These are phyloP conservation scores for Amborella trichopoda DNA, from an alignment of 164 flowering plant species.

Conservation along the genomic window DNA sequence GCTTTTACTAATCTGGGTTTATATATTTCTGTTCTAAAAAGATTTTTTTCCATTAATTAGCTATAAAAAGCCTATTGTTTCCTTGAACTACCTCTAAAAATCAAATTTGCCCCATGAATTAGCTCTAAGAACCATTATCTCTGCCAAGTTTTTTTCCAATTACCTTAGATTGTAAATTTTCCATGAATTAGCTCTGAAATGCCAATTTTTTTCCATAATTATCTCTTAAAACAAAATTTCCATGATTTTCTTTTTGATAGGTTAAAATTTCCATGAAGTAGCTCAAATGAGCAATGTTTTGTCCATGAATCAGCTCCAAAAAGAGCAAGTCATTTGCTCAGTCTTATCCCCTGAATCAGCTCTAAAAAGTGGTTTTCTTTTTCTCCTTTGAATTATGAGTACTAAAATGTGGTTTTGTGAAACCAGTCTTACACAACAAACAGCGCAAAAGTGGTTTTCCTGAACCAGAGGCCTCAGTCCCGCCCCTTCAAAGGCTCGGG, in stretches of 20 bases:
- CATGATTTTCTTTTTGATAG: background rate
- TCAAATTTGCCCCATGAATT: background rate
- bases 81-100: background rate
- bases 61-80: background rate
- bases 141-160: background rate
- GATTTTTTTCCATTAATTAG: background rate
- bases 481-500: conserved; percentile 16
- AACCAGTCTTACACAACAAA: conserved; percentile 22
- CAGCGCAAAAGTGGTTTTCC: conserved; percentile 22
- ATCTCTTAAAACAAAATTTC: background rate
- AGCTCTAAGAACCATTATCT: background rate
- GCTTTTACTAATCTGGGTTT: background rate
- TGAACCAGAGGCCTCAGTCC: conserved; percentile 22
- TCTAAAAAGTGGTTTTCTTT: background rate
- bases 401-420: too few species aligned
- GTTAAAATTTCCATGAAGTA: background rate
- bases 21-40: background rate
- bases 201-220: background rate
- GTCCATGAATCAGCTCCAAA: background rate
- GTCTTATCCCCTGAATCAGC: too few species aligned
- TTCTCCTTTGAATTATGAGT: background rate
- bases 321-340: too few species aligned
- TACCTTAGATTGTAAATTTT: background rate
- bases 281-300: background rate
- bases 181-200: background rate